Percentiles rank a stretch among this genome's conserved stretches.
phyloP scores from a whole-genome alignment of 257 asterid genomes.

The Mitragyna speciosa region DNA sequence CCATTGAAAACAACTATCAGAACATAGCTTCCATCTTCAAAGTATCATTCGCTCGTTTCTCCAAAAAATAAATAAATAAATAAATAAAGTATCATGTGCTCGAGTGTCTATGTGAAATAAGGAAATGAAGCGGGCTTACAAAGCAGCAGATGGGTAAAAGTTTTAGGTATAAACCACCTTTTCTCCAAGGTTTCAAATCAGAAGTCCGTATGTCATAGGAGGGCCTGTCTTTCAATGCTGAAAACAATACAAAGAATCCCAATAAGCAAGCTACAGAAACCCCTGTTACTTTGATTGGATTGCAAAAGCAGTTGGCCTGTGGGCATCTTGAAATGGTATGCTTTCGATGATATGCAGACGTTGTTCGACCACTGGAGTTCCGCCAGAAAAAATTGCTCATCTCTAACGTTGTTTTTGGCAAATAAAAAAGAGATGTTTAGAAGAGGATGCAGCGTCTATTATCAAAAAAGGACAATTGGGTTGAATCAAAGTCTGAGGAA shows the following conservation, averaged over 20 bases:
- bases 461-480: too few species aligned
- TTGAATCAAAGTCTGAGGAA: too few species aligned
- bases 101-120: background rate
- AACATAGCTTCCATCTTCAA: too few species aligned
- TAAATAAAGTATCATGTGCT: background rate
- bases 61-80: background rate
- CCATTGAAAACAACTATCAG: too few species aligned
- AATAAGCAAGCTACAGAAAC: constrained; percentile 38
- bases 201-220: constrained; percentile 45
- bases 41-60: background rate
- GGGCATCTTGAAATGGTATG: constrained; percentile 16
- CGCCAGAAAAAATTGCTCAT: constrained; percentile 51
- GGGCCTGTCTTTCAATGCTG: constrained; percentile 48
- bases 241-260: constrained; percentile 57
- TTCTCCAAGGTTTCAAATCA: constrained; percentile 33
- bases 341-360: constrained; percentile 21
- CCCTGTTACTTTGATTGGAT: constrained; percentile 44
- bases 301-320: constrained; percentile 37
- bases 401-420: too few species aligned
- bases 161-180: constrained; percentile 35
- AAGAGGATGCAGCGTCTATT: too few species aligned
- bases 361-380: constrained; percentile 13
- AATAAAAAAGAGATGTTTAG: too few species aligned
- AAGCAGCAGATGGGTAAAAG: background rate
- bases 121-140: background rate